Base-by-base conservation (phyloP, 1,284 basidiomycete species). In the Ceratobasidium sp. region DNA sequence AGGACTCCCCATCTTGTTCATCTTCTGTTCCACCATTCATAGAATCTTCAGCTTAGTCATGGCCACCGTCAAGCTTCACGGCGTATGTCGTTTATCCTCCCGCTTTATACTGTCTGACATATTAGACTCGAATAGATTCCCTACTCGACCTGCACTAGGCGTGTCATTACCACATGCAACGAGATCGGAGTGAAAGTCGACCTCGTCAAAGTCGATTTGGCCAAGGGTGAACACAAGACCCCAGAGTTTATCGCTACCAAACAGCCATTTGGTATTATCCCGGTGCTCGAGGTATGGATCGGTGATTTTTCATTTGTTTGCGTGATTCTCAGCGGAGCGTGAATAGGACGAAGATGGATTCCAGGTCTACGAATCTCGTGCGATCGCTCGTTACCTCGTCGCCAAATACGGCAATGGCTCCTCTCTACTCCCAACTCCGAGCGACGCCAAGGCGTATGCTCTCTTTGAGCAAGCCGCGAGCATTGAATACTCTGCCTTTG, bases 401-500 rank as follows among this genome's bases (percentile, higher is more conserved):
- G 78, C 78, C 53, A 84, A 84, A 75, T 85, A 83, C 70, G 79
- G 65, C 34, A 57, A 69, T 10, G 59, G 59, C 46, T 71, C 74
- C 41, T 53, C 55, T 8, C 72, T 70, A 5, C 76, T 83, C 26
- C 81, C 80, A 71, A 23, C 80, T 80, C 30, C 76, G 79, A 75
- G 79, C 79, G 75, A 83, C 77, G 46, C 82, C 18, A 78, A 82
- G 70, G 82, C 78, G 1, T 80, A 79, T 36, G 86, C 83, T 26
- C 77, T 81, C 32, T 88, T 87, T 77, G 87, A 89, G 78, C 85
- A 87, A 78, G 88, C 87, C 0, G 83, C 82, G 32, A 84, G 83
- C 28, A 79, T 86, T 76, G 88, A 90, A 79, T 73, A 75, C 43
- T 74, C 76, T 77, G 77, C 79, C 77, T 82, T 78, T 62, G 76